These are phyloP conservation scores for Coix lacrymajobi DNA, from an alignment of 176 grass and related monocot species.

Conservation along the genomic window DNA sequence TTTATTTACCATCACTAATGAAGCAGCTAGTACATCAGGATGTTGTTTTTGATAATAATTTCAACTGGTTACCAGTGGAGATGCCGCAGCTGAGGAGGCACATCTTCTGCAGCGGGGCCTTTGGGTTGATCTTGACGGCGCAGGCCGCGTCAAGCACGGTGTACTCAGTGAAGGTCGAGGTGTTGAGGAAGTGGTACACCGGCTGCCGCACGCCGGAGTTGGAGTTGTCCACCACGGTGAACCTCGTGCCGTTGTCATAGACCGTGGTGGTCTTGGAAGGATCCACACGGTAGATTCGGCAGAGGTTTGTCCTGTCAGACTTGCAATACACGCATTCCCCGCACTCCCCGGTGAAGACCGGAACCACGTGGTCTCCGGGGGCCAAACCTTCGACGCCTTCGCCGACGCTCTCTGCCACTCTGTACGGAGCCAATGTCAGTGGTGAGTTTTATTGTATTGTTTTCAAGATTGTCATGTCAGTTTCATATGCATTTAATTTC, in stretches of 20 bases:
- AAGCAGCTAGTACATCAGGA: no score
- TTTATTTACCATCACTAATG: no score
- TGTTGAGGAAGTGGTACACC: constrained; percentile 90
- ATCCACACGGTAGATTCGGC: constrained; percentile 39
- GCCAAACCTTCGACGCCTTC: constrained; percentile 57
- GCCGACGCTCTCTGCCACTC: constrained; percentile 79
- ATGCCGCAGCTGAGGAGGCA: constrained; percentile 77
- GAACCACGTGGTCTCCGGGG: constrained; percentile 50
- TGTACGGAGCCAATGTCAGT: no score
- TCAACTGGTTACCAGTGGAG: no score
- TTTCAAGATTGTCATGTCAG: no score
- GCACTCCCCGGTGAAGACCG: constrained; percentile 82
- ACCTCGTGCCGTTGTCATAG: constrained; percentile 44
- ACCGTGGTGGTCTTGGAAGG: constrained; percentile 59
- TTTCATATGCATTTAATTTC: no score
- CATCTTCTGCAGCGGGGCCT: constrained; percentile 56
- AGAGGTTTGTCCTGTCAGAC: constrained; percentile 53
- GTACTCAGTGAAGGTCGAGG: constrained; percentile 85
- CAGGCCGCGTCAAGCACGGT: constrained; percentile 80
- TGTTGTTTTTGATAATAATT: no score
- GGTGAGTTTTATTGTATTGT: no score
- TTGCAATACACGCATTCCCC: constrained; percentile 39
- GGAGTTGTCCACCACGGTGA: constrained; percentile 27
- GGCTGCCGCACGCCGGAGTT: constrained; percentile 5
- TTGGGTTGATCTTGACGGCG: constrained; percentile 48